phyloP scores from a whole-genome alignment of 495 filamentous ascomycete genomes.

The Lasiosphaeria hispida region DNA sequence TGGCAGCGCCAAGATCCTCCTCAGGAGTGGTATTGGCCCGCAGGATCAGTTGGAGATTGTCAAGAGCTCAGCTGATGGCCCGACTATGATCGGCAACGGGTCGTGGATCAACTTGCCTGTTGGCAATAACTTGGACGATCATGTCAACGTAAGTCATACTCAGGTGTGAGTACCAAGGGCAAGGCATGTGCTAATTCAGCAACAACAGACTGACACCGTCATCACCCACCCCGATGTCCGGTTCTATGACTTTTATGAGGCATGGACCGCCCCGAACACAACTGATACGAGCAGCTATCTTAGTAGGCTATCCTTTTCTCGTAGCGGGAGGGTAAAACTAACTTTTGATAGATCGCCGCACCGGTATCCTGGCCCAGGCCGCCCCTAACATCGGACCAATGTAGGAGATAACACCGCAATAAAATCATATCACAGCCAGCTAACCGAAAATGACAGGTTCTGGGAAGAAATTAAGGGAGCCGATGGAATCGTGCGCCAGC shows the following conservation, averaged over 20 bases:
- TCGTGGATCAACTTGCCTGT: constrained; percentile 76
- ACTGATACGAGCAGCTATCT: constrained; percentile 39
- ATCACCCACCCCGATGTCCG: constrained; percentile 59
- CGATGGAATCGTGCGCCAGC: constrained; percentile 63
- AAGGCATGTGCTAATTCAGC: background rate
- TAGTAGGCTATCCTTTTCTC: constrained; percentile 13
- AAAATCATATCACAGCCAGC: background rate
- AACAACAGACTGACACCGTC: constrained; percentile 56
- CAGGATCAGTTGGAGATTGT: constrained; percentile 59
- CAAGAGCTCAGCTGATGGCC: constrained; percentile 50
- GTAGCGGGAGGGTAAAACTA: background rate
- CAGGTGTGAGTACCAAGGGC: background rate
- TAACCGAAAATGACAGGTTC: constrained; percentile 30
- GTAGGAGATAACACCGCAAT: constrained; percentile 26
- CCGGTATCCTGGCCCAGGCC: constrained; percentile 65
- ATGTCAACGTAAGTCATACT: constrained; percentile 53
- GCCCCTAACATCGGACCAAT: constrained; percentile 66
- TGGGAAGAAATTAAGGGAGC: constrained; percentile 59
- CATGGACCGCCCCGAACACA: constrained; percentile 46
- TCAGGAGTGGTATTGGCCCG: constrained; percentile 61
- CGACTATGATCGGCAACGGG: constrained; percentile 47
- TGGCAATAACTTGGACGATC: constrained; percentile 70
- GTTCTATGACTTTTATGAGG: constrained; percentile 64
- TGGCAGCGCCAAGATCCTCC: constrained; percentile 68
- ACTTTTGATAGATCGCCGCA: constrained; percentile 41